Base-by-base conservation (phyloP, 306 rosid species). In the Vicia faba region DNA sequence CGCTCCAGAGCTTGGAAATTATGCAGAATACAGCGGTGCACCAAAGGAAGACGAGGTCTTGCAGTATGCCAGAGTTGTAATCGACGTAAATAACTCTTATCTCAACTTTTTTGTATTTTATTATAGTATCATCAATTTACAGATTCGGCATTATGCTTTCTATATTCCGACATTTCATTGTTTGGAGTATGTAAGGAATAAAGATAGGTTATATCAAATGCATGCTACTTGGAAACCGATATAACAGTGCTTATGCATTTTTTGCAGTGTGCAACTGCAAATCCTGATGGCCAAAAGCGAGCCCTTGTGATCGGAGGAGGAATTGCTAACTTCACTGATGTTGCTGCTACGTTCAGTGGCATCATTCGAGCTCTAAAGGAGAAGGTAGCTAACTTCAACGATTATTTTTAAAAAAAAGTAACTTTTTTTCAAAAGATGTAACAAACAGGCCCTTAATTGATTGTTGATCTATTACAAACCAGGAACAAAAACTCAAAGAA, bases 291-390 rank as follows among this genome's bases (percentile, higher is more conserved):
- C 60, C 88, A 64, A 43, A 86, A 55, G 71, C 72, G 96, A 77
- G 98, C 96, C 61, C 98, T 92, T 66, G 96, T 92, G 14, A 82
- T 92, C 55, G 96, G 96, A 51, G 96, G 98, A 57, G 98, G 98
- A 68, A 92, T 92, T 23, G 98, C 98, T 39, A 92, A 89, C 91
- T 92, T 92, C 7, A 92, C 98, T 0, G 98, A 92, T 70, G 98
- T 92, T 26, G 98, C 91, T 63, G 96, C 96, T 64, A 92, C 98
- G 65, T 92, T 92, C 74, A 89, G 91, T 25, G 96, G 98, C 76
- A 92, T 92, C 41, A 89, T 92, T 65, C 87, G 86, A 9, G 96
- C 98, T 72, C 59, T 92, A 71, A 92, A 82, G 84, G 98, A 92
- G 84, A 92, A 92, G 91, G 98, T 86, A 75, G 71, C 66, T 31